Evolutionary conservation across 2,329 filamentous ascomycete genomes (phyloP), one percentile per base, ranked within the genome.

Genomic region (Pseudogymnoascus sp.): DNA sequence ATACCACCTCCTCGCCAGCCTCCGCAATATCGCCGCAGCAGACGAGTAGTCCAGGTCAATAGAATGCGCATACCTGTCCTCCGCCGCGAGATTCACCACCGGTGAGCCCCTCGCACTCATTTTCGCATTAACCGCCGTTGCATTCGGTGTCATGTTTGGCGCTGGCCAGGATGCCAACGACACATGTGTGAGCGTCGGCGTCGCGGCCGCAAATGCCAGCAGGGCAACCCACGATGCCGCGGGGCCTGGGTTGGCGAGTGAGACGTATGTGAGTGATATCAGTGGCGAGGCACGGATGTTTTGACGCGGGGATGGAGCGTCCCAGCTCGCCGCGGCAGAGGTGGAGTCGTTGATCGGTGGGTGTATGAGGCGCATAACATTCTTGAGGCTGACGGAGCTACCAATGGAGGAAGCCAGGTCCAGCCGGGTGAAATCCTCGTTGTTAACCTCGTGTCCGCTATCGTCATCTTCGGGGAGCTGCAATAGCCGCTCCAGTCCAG

Each of bases 151-250:
- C n/a, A 85, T 73, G 15, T 78, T 79, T 1, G 85, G 85, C 60
- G 80, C 78, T 1, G 85, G 85, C 85, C 85, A 88, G 70, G 81
- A 82, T 15, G 84, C 83, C 6, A 88, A 77, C 66, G 80, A 85
- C 42, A 88, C 75, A 68, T 88, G 84, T 1, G 85, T 88, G 40
- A 88, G 73, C 13, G 77, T 79, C 0, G 78, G 78, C 6, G 85
- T 71, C 67, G 81, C 83, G 10, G 76, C 71, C 0, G 83, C 79
- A n/a, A 88, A 72, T 1, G 77, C 68, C 23, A 88, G 75, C 4
- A 88, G 78, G 37, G 85, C 82, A 59, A 79, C 81, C 85, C 85
- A 88, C 0, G 83, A 85, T 15, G 78, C 77, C 5, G 72, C 71
- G 5, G 63, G 63, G 13, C 66, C 44, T 35, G 74, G 72, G 38